phyloP scores from a whole-genome alignment of 495 filamentous ascomycete species.

The Symbiotaphrina buchneri region DNA sequence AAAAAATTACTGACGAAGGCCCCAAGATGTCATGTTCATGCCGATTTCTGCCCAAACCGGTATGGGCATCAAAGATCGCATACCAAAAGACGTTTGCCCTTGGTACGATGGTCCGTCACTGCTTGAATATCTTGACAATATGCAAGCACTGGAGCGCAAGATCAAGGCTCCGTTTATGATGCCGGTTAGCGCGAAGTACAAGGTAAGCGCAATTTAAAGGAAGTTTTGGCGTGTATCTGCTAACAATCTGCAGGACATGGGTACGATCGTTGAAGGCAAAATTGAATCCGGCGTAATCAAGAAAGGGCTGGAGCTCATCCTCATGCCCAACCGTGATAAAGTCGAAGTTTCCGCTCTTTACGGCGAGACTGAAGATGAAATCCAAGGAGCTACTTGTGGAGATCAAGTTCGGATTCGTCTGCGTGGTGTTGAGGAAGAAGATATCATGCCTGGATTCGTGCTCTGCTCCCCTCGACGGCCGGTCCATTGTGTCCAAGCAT shows the following conservation, averaged over 20 bases:
- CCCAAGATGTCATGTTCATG: slow-evolving; percentile 68
- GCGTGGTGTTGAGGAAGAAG: slow-evolving; percentile 90
- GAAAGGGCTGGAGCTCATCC: slow-evolving; percentile 58
- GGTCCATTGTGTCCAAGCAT: slow-evolving; percentile 71
- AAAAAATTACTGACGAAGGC: neutral
- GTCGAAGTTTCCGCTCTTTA: slow-evolving; percentile 67
- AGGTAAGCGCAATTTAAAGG: slow-evolving; percentile 10
- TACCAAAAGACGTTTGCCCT: slow-evolving; percentile 48
- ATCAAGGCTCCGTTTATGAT: slow-evolving; percentile 99
- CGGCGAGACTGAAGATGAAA: slow-evolving; percentile 91
- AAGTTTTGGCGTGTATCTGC: too few species aligned
- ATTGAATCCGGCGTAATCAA: slow-evolving; percentile 83
- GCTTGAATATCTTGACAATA: slow-evolving; percentile 76
- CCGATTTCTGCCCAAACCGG: slow-evolving; percentile 81
- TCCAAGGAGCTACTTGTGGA: slow-evolving; percentile 56
- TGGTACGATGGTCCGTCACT: slow-evolving; percentile 91
- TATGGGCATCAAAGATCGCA: slow-evolving; percentile 66
- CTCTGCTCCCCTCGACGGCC: slow-evolving; percentile 79
- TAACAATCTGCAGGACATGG: slow-evolving; percentile 82
- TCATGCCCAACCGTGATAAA: slow-evolving; percentile 86
- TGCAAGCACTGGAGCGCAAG: slow-evolving; percentile 85
- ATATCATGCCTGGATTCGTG: slow-evolving; percentile 91
- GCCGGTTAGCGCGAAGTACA: slow-evolving; percentile 87
- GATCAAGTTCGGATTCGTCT: slow-evolving; percentile 88
- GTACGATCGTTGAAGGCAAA: slow-evolving; percentile 92